A percentile compares a stretch with the other conserved stretches of the same genome.
phyloP scores from a whole-genome alignment of 108 stramenopile species.

The Pseudonitzschia delicatissima region DNA sequence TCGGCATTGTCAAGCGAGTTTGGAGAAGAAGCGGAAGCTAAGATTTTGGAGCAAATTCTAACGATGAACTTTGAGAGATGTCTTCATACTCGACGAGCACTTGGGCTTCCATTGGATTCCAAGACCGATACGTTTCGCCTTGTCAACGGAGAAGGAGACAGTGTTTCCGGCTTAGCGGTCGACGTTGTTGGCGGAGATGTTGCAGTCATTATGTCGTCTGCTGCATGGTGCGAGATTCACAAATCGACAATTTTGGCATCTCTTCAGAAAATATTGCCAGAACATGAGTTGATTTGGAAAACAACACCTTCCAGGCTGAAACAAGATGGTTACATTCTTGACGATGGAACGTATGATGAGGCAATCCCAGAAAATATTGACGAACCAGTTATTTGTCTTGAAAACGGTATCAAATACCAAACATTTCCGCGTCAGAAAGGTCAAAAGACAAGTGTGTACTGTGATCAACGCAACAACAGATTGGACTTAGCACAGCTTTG shows the following conservation, averaged over 20 bases:
- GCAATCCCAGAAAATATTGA: neutral
- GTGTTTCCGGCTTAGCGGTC: conserved; percentile 85
- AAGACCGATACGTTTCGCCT: conserved; percentile 78
- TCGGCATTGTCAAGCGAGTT: conserved; percentile 8
- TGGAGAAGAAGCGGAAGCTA: conserved; percentile 4
- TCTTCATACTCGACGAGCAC: conserved; percentile 43
- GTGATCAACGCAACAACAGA: conserved; percentile 95
- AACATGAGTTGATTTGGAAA: conserved; percentile 67
- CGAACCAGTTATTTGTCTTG: conserved; percentile 46
- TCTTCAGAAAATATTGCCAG: conserved; percentile 37
- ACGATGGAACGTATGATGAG: conserved; percentile 19
- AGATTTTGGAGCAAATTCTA: conserved; percentile 39
- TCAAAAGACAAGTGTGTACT: conserved; percentile 98
- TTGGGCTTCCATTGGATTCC: conserved; percentile 24
- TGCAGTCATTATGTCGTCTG: conserved; percentile 83
- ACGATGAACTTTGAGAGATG: conserved; percentile 52
- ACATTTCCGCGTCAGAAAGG: conserved; percentile 65
- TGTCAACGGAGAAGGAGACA: conserved; percentile 95
- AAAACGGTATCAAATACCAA: conserved; percentile 79
- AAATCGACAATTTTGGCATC: conserved; percentile 45
- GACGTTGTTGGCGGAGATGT: conserved; percentile 78
- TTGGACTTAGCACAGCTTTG: conserved; percentile 51
- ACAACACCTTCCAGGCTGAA: conserved; percentile 61
- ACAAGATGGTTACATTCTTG: conserved; percentile 66
- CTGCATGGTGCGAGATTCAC: conserved; percentile 92